Conservation (phyloP, 2,329 filamentous ascomycete genomes). For the Colletotrichum sp. region DNA sequence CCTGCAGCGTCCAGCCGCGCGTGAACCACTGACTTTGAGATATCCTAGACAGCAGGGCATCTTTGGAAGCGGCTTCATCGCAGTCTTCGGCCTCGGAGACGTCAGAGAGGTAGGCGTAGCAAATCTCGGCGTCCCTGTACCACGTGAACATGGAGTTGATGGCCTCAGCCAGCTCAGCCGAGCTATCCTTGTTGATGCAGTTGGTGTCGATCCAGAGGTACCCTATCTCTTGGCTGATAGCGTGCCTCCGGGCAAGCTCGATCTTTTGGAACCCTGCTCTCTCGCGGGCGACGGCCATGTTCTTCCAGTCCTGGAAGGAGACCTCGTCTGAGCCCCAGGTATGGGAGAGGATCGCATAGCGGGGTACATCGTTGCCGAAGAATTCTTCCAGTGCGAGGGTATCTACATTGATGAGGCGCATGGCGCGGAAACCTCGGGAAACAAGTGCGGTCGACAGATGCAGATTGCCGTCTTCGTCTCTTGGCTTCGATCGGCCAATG, state of each 20-base stretch:
- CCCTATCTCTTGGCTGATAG: not conserved
- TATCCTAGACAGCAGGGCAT: not conserved
- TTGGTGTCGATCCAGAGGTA: slow-evolving; percentile 23
- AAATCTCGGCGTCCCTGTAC: slow-evolving; percentile 14
- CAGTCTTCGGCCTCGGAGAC: not conserved
- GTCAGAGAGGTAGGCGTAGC: slow-evolving; percentile 19
- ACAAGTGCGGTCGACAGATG: not conserved
- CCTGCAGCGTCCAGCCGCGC: slow-evolving; percentile 25
- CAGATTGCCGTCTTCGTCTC: not conserved
- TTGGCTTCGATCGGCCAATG: not conserved
- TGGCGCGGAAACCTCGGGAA: not conserved
- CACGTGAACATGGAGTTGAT: slow-evolving; percentile 22
- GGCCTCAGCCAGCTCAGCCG: slow-evolving; percentile 17
- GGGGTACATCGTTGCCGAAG: slow-evolving; percentile 22
- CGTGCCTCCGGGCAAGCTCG: slow-evolving; percentile 2
- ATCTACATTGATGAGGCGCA: slow-evolving; percentile 32
- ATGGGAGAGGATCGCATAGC: slow-evolving; percentile 30
- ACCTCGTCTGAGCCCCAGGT: slow-evolving; percentile 26
- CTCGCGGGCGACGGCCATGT: not conserved
- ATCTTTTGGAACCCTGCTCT: slow-evolving; percentile 9
- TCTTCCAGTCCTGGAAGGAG: slow-evolving; percentile 20
- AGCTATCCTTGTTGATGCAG: slow-evolving; percentile 23
- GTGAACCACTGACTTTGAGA: slow-evolving; percentile 21
- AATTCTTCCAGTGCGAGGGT: slow-evolving; percentile 27
- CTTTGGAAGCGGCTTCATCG: not conserved